Conservation (phyloP, 441 rosid genomes). For the Euphorbia schlechtendalii region DNA sequence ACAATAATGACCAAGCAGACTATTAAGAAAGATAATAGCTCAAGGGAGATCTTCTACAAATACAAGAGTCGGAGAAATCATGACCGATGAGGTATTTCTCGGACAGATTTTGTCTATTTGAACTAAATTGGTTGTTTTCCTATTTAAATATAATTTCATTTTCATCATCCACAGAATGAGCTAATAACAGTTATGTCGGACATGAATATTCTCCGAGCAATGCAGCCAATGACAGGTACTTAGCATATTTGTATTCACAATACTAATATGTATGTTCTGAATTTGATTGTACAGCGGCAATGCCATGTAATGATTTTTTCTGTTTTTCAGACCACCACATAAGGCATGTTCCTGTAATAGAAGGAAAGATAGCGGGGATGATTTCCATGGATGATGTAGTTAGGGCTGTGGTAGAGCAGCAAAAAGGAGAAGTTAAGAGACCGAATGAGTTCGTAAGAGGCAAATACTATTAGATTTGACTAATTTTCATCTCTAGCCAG, state of each 20-base stretch:
- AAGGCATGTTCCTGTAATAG: constrained; percentile 75
- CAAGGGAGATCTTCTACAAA: constrained; percentile 56
- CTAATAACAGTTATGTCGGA: constrained; percentile 66
- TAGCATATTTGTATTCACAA: background rate
- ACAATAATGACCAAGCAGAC: constrained; percentile 39
- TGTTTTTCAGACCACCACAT: constrained; percentile 48
- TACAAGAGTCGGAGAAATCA: constrained; percentile 76
- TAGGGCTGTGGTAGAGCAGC: constrained; percentile 72
- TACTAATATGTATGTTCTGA: background rate
- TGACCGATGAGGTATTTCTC: constrained; percentile 65
- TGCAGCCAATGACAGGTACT: constrained; percentile 90
- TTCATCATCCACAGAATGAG: constrained; percentile 40
- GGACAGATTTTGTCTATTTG: background rate
- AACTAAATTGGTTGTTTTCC: background rate
- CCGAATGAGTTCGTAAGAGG: constrained; percentile 71
- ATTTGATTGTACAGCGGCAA: constrained; percentile 6
- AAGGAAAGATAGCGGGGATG: constrained; percentile 78
- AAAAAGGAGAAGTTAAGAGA: constrained; percentile 54
- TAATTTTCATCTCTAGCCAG: too few species aligned
- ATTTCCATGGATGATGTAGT: constrained; percentile 75
- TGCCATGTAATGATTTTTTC: background rate
- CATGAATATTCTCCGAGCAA: constrained; percentile 65
- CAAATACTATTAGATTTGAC: constrained; percentile 41
- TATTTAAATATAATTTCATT: background rate
- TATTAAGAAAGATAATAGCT: constrained; percentile 64